Percentiles rank a stretch among this genome's conserved stretches.
These are phyloP conservation scores for Suillus americanus DNA, from an alignment of 768 basidiomycete species.

Conservation along the genomic window DNA sequence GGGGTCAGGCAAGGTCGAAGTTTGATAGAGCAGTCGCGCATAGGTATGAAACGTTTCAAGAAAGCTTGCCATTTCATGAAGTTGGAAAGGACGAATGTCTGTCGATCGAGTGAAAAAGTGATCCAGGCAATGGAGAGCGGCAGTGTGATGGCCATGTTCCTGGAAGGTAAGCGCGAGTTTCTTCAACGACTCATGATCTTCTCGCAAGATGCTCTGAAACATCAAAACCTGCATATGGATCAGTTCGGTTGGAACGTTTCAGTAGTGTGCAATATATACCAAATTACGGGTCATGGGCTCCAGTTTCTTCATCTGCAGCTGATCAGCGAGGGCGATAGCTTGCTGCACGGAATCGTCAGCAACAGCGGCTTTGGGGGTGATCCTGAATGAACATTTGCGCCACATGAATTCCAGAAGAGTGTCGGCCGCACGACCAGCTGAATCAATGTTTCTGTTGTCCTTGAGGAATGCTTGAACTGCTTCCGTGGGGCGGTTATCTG, in stretches of 20 bases:
- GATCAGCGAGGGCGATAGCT: conserved; percentile 27
- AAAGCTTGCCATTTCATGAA: conserved; percentile 25
- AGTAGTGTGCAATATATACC: conserved; percentile 5
- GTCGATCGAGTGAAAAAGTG: conserved; percentile 35
- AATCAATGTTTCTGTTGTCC: conserved; percentile 27
- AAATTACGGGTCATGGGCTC: conserved; percentile 10
- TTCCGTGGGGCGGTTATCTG: conserved; percentile 44
- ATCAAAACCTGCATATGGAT: conserved; percentile 23
- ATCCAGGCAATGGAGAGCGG: conserved; percentile 45
- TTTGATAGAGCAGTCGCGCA: conserved; percentile 30
- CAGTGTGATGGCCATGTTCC: conserved; percentile 23
- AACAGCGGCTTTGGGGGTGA: conserved; percentile 10
- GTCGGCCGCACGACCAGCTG: conserved; percentile 33
- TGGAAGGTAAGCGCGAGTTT: conserved; percentile 34
- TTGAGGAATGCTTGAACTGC: conserved; percentile 49
- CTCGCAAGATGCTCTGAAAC: conserved; percentile 34
- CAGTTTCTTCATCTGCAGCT: conserved; percentile 14
- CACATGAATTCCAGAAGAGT: conserved; percentile 47
- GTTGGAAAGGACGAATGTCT: conserved; percentile 21
- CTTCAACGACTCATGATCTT: conserved; percentile 27
- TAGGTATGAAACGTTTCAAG: conserved; percentile 38
- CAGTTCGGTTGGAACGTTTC: conserved; percentile 19
- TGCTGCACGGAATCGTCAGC: conserved; percentile 3
- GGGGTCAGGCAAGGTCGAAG: conserved; percentile 30
- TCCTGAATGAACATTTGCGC: conserved; percentile 43